phyloP scores from a whole-genome alignment of 768 basidiomycete species.

The Neoboletus subvelutipes region DNA sequence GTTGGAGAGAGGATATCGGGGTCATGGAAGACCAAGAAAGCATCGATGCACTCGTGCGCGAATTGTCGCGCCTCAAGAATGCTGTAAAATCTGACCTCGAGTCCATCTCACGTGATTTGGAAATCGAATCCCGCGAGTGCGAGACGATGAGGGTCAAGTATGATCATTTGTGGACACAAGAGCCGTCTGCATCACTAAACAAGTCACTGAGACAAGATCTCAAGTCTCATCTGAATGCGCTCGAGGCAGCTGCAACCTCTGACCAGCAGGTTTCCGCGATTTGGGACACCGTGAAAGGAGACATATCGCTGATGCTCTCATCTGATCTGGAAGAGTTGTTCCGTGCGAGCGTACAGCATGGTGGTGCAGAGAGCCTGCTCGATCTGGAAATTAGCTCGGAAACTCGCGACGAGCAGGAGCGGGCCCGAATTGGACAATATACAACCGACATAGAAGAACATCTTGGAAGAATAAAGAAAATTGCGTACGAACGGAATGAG shows the following conservation, averaged over 20 bases:
- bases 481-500: slow-evolving; percentile 81
- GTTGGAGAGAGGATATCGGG: slow-evolving; percentile 73
- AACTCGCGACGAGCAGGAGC: slow-evolving; percentile 63
- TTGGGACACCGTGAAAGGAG: slow-evolving; percentile 68
- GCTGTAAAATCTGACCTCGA: slow-evolving; percentile 63
- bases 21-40: slow-evolving; percentile 66
- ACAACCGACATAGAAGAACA: slow-evolving; percentile 79
- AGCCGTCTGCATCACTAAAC: slow-evolving; percentile 72
- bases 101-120: slow-evolving; percentile 61
- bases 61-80: slow-evolving; percentile 59
- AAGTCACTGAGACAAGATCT: slow-evolving; percentile 74
- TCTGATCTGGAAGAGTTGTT: slow-evolving; percentile 64
- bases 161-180: slow-evolving; percentile 83
- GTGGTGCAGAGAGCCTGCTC: slow-evolving; percentile 47
- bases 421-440: slow-evolving; percentile 60
- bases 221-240: slow-evolving; percentile 66
- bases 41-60: slow-evolving; percentile 60
- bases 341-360: slow-evolving; percentile 46
- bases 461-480: slow-evolving; percentile 74
- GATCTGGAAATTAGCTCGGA: slow-evolving; percentile 72
- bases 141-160: slow-evolving; percentile 87
- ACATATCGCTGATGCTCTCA: slow-evolving; percentile 62
- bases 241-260: slow-evolving; percentile 75
- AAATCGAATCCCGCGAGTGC: slow-evolving; percentile 82
- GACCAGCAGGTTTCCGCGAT: slow-evolving; percentile 73